A percentile compares a stretch with the other conserved stretches of the same genome.
These are phyloP conservation scores for Mortierella sp. DNA, from an alignment of 371 early-diverging fungal species.

Conservation along the genomic window DNA sequence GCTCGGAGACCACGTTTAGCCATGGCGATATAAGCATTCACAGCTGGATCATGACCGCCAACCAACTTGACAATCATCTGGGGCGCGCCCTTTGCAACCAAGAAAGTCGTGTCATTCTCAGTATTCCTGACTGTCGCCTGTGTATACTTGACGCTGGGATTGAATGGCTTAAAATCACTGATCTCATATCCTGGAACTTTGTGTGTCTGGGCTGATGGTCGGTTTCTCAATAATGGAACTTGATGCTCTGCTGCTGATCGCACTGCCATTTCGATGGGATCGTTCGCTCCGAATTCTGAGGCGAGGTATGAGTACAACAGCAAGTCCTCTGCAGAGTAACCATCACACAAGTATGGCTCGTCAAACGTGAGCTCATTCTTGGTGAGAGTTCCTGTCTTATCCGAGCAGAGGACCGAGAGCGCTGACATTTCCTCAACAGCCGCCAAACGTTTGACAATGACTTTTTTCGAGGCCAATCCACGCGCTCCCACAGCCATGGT, in stretches of 20 bases:
- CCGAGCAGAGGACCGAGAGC: slow-evolving; percentile 93
- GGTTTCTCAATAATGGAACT: slow-evolving; percentile 62
- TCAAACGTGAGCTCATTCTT: slow-evolving; percentile 89
- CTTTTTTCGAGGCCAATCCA: slow-evolving; percentile 89
- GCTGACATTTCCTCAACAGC: slow-evolving; percentile 97
- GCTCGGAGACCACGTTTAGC: slow-evolving; percentile 87
- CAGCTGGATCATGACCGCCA: slow-evolving; percentile 84
- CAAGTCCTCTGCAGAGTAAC: slow-evolving; percentile 82
- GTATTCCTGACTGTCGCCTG: slow-evolving; percentile 82
- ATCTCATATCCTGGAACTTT: slow-evolving; percentile 85
- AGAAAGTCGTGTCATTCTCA: slow-evolving; percentile 76
- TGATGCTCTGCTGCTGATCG: slow-evolving; percentile 81
- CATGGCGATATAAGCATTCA: slow-evolving; percentile 72
- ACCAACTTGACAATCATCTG: slow-evolving; percentile 86
- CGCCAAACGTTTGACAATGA: slow-evolving; percentile 94
- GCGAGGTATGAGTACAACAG: slow-evolving; percentile 83
- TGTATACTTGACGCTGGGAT: slow-evolving; percentile 86
- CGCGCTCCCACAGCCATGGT: slow-evolving; percentile 96
- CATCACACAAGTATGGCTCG: slow-evolving; percentile 81
- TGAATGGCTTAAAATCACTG: slow-evolving; percentile 85
- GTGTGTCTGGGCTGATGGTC: slow-evolving; percentile 64
- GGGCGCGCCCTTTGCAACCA: slow-evolving; percentile 91
- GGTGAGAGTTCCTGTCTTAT: slow-evolving; percentile 97
- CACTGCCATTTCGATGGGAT: slow-evolving; percentile 89
- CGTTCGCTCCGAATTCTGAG: slow-evolving; percentile 88